These are phyloP conservation scores for Coemansia sp. DNA, from an alignment of 192 early-diverging fungal genomes.

Conservation along the genomic window DNA sequence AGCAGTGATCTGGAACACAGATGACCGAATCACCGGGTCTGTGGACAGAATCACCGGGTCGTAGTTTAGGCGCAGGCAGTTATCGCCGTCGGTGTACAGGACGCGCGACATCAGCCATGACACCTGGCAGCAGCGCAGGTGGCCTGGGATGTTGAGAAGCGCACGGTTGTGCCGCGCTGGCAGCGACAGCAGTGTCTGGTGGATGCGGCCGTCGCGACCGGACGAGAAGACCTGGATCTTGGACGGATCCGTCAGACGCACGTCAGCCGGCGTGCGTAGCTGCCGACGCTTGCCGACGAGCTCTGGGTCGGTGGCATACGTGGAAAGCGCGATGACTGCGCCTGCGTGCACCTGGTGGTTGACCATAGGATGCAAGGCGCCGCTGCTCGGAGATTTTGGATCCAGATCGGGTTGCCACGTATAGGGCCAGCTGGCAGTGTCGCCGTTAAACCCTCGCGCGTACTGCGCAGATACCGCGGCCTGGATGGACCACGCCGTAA, in stretches of 20 bases:
- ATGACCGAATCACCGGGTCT: background rate
- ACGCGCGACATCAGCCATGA: slow-evolving; percentile 20
- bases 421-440: slow-evolving; percentile 10
- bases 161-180: slow-evolving; percentile 13
- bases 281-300: background rate
- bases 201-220: slow-evolving; percentile 18
- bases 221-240: slow-evolving; percentile 20
- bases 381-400: background rate
- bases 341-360: slow-evolving; percentile 25
- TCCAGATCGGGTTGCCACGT: background rate
- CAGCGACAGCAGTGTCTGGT: slow-evolving; percentile 14
- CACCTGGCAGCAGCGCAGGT: background rate
- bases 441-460: background rate
- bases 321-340: background rate
- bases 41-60: background rate
- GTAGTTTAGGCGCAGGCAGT: slow-evolving; percentile 9
- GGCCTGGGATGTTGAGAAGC: slow-evolving; percentile 8
- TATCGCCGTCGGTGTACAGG: slow-evolving; percentile 20
- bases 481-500: slow-evolving; percentile 24
- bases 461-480: slow-evolving; percentile 9
- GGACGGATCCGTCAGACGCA: slow-evolving; percentile 2
- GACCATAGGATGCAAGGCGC: slow-evolving; percentile 5
- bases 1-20: background rate
- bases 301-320: slow-evolving; percentile 3
- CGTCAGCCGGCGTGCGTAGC: slow-evolving; percentile 12